Evolutionary conservation across 257 asterid species (phyloP), one percentile per base, ranked within the genome.

Genomic region (Rubia yunnanensis): DNA sequence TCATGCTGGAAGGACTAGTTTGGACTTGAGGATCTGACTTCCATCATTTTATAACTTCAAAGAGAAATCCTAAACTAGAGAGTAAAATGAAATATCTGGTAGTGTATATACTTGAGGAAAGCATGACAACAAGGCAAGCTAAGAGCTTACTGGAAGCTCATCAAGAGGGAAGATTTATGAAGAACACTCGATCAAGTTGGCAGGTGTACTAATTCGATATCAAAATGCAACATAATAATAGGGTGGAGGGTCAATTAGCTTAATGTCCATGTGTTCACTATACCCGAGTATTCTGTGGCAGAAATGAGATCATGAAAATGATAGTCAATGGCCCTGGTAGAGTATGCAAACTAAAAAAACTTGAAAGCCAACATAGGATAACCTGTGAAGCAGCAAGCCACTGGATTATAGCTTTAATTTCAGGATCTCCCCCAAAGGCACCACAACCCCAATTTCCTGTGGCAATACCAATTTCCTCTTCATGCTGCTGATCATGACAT

Each of bases 381-480:
- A 80, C 85, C 85, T 89, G 95, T 64, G 98, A 92, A 15, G 95
- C 95, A 64, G 98, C 97, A 55, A 92, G 81, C 98, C 97, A 92
- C 68, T 92, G 98, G 55, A 87, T 72, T 30, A 82, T 80, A 59
- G 78, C 89, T 84, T 92, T 89, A 60, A 92, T 72, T 78, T 92
- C 87, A 48, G 97, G 95, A 71, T 92, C 96, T 9, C 98, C 98
- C 3, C 95, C 95, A 61, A 92, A 92, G 14, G 95, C 97, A 63
- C 98, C 97, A 74, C 98, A 92, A 7, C 98, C 97, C 98, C 98
- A 92, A 61, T 92, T 92, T 7, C 98, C 98, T 0, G 98, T 92
- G 17, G 78, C 96, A 63, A 92, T 73, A 27, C 97, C 98, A 66
- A 84, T 75, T 75, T 69, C 78, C 48, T 57, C 74, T 38, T 72